A percentile compares a stretch with the other conserved stretches of the same genome.
Evolutionary conservation across 2,329 filamentous ascomycete species (phyloP).

Genomic region (Microsporum ferrugineum): DNA sequence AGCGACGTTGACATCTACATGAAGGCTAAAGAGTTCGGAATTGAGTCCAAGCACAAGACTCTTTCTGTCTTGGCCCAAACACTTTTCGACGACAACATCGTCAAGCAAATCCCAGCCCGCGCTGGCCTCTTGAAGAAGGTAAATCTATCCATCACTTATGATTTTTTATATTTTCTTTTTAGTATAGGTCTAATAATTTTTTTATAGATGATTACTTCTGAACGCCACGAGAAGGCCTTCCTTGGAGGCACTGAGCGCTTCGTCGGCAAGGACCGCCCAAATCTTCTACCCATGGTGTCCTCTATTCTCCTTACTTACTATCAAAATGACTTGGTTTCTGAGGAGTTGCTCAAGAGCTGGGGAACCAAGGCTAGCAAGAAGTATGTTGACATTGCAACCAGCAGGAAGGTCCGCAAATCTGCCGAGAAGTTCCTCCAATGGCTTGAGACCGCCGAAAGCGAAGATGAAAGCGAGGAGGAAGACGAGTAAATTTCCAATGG

Average conservation of each 20-base stretch:
- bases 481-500: slow-evolving; percentile 37
- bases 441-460: slow-evolving; percentile 75
- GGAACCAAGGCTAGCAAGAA: slow-evolving; percentile 95
- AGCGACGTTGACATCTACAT: slow-evolving; percentile 85
- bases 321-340: slow-evolving; percentile 74
- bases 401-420: slow-evolving; percentile 91
- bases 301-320: slow-evolving; percentile 86
- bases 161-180: not conserved
- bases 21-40: slow-evolving; percentile 92
- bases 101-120: slow-evolving; percentile 74
- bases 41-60: slow-evolving; percentile 89
- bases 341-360: slow-evolving; percentile 85
- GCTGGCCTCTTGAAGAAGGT: slow-evolving; percentile 81
- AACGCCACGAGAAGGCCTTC: slow-evolving; percentile 90
- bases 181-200: not conserved
- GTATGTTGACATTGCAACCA: slow-evolving; percentile 79
- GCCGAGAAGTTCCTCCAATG: slow-evolving; percentile 89
- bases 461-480: slow-evolving; percentile 55
- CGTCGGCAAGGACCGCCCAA: slow-evolving; percentile 66
- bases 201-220: slow-evolving; percentile 63
- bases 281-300: slow-evolving; percentile 65
- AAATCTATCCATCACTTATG: slow-evolving; percentile 21
- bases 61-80: slow-evolving; percentile 85
- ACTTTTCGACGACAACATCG: slow-evolving; percentile 82
- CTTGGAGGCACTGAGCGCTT: slow-evolving; percentile 92